Conservation (phyloP, 176 grass and related monocot genomes). For the Pontederia crassipes region DNA sequence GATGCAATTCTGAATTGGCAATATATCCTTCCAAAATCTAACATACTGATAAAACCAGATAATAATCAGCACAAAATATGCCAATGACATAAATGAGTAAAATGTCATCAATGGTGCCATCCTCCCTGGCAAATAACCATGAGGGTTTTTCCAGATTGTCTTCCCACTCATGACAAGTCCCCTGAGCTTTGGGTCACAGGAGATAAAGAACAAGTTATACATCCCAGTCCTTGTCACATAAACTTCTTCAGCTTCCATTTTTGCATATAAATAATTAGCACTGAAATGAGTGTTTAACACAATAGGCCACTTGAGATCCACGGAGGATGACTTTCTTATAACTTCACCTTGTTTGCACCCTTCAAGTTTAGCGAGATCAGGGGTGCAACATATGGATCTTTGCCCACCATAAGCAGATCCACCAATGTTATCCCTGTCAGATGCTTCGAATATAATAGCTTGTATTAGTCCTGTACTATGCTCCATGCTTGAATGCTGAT, state of each 20-base stretch:
- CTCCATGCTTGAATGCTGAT: conserved; percentile 63
- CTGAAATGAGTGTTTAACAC: conserved; percentile 74
- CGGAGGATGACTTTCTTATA: conserved; percentile 66
- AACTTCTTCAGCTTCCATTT: conserved; percentile 40
- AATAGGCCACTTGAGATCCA: conserved; percentile 66
- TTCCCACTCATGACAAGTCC: conserved; percentile 96
- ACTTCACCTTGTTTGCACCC: conserved; percentile 95
- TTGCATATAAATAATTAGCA: conserved; percentile 41
- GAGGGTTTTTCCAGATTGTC: conserved; percentile 94
- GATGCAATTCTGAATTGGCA: conserved; percentile 97
- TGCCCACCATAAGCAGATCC: conserved; percentile 95
- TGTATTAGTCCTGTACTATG: conserved; percentile 86
- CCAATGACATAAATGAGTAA: conserved; percentile 84
- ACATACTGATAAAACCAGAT: conserved; percentile 87
- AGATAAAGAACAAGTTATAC: conserved; percentile 99
- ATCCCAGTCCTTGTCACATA: conserved; percentile 85
- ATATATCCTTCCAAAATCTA: conserved; percentile 90
- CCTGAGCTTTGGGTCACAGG: conserved; percentile 91
- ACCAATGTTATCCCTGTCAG: conserved; percentile 87
- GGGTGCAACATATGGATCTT: conserved; percentile 96
- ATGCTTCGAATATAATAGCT: conserved; percentile 89
- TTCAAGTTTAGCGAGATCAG: conserved; percentile 88
- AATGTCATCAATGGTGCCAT: conserved; percentile 94
- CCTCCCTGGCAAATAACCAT: conserved; percentile 73
- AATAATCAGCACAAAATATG: conserved; percentile 56